Evolutionary conservation across 768 basidiomycete genomes (phyloP).

Genomic region (Boletus vinaceobasis): DNA sequence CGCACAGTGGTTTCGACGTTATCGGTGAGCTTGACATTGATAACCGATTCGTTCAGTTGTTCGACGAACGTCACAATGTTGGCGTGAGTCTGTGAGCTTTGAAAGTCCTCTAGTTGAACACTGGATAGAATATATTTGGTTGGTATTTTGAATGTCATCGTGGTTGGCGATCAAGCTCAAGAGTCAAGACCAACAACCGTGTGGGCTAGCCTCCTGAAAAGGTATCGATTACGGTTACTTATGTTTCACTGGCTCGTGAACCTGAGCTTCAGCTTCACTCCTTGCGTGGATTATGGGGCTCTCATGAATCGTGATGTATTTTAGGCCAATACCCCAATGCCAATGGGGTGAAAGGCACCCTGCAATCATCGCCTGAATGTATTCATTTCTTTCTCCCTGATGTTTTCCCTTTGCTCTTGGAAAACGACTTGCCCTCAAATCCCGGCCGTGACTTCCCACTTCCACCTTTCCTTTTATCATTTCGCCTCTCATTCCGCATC

Average conservation of each 20-base stretch:
- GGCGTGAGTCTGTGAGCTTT: conserved; percentile 65
- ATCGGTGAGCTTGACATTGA: conserved; percentile 74
- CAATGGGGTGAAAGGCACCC: not conserved
- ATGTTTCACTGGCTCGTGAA: not conserved
- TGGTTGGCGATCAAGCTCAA: conserved; percentile 15
- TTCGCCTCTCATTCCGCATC: conserved; percentile 72
- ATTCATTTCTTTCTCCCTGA: conserved; percentile 22
- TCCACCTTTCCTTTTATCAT: conserved; percentile 52
- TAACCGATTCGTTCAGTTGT: conserved; percentile 68
- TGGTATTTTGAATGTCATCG: conserved; percentile 47
- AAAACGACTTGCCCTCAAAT: conserved; percentile 83
- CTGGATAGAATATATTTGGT: conserved; percentile 73
- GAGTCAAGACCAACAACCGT: not conserved
- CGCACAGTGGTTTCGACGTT: conserved; percentile 61
- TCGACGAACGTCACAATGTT: conserved; percentile 70
- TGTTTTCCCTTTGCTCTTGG: conserved; percentile 44
- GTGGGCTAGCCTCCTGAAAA: too few species aligned
- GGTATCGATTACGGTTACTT: not conserved
- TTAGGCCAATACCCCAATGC: not conserved
- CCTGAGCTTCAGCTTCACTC: not conserved
- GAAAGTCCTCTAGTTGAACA: conserved; percentile 80
- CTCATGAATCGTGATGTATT: not conserved
- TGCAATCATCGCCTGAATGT: not conserved
- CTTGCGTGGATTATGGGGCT: not conserved
- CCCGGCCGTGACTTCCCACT: conserved; percentile 73